Evolutionary conservation across 345 rosid genomes (phyloP).

Genomic region (Combretum micranthum): DNA sequence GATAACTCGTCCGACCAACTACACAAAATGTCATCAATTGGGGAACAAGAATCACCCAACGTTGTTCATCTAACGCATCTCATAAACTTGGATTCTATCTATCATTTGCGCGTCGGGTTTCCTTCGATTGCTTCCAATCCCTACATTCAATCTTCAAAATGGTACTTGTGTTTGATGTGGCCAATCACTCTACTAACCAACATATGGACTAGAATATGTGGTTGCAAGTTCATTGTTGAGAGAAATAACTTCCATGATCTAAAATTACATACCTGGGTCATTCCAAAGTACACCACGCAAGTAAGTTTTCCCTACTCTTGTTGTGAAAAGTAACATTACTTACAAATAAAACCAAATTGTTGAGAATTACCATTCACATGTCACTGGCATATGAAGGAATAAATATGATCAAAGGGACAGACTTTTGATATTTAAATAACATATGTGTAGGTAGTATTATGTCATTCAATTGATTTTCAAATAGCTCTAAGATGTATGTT

Average conservation of each 20-base stretch:
- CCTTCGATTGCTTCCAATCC: conserved; percentile 56
- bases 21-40: conserved; percentile 4
- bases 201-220: conserved; percentile 37
- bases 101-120: conserved; percentile 52
- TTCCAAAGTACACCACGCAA: conserved; percentile 58
- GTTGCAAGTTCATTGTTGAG: conserved; percentile 43
- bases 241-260: conserved; percentile 38
- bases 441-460: background rate
- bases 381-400: no score
- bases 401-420: no score
- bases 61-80: conserved; percentile 63
- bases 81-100: conserved; percentile 53
- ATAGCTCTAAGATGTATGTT: background rate
- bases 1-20: conserved; percentile 10
- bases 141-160: conserved; percentile 12
- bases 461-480: background rate
- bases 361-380: no score
- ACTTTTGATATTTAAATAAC: no score
- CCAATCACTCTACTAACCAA: conserved; percentile 48
- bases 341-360: no score
- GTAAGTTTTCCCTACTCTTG: conserved; percentile 15
- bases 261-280: conserved; percentile 60
- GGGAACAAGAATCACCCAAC: conserved; percentile 43
- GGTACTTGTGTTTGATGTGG: conserved; percentile 50
- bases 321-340: no score